Conservation (phyloP, 352 stramenopile genomes). For the Globisporangium uncinulatum region DNA sequence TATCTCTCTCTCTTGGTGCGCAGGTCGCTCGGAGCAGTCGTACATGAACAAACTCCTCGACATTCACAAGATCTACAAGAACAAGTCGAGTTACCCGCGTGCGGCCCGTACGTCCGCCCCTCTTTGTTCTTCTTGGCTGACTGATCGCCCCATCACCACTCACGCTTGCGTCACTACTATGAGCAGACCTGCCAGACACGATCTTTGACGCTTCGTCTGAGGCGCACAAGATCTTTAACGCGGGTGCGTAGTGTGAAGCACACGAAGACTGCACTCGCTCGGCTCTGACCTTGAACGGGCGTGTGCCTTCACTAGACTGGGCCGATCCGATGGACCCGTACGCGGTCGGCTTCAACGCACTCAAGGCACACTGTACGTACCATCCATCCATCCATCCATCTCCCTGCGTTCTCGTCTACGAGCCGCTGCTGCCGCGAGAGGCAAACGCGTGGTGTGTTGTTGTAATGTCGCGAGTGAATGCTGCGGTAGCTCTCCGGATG, state of each 20-base stretch:
- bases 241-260: conserved; percentile 24
- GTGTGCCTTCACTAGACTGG: conserved; percentile 10
- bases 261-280: neutral
- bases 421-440: neutral
- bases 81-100: conserved; percentile 27
- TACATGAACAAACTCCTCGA: conserved; percentile 55
- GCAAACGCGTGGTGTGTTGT: neutral
- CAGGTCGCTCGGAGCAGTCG: conserved; percentile 47
- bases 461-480: conserved; percentile 3
- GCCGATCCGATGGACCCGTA: conserved; percentile 43
- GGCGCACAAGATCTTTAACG: conserved; percentile 64
- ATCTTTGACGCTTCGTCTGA: conserved; percentile 50
- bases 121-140: too few relatives aligned
- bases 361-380: conserved; percentile 38
- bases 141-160: too few relatives aligned
- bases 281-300: neutral
- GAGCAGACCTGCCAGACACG: conserved; percentile 41
- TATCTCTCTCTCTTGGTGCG: neutral
- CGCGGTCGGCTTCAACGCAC: conserved; percentile 36
- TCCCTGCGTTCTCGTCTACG: neutral
- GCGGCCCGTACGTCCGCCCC: conserved; percentile 35
- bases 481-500: neutral
- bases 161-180: neutral
- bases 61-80: conserved; percentile 43
- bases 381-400: neutral